Evolutionary conservation across 768 basidiomycete genomes (phyloP).

Genomic region (Tylopilus cervinicoccineus): DNA sequence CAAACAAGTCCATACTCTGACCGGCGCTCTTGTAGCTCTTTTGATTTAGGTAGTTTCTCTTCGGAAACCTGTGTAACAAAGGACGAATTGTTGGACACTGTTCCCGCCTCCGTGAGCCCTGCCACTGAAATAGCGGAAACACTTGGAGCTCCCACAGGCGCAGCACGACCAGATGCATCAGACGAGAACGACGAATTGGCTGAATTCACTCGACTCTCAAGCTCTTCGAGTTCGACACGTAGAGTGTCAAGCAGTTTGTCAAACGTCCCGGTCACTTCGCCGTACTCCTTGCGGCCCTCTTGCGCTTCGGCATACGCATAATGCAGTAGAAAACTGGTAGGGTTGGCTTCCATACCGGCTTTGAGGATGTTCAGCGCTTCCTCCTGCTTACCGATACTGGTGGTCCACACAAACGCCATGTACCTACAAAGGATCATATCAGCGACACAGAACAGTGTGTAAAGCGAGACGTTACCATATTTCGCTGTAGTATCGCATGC

Average conservation of each 20-base stretch:
- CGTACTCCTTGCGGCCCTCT: constrained; percentile 58
- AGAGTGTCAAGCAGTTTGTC: constrained; percentile 69
- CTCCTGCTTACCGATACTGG: constrained; percentile 68
- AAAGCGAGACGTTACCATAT: constrained; percentile 61
- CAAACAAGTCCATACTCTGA: constrained; percentile 75
- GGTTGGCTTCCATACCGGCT: constrained; percentile 85
- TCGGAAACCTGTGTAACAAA: constrained; percentile 50
- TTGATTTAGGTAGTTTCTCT: constrained; percentile 47
- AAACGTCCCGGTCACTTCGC: constrained; percentile 69
- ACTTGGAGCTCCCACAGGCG: constrained; percentile 22
- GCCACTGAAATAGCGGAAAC: constrained; percentile 2
- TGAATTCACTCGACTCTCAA: constrained; percentile 45
- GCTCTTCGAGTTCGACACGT: constrained; percentile 55
- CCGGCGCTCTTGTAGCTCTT: constrained; percentile 51
- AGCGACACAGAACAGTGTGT: constrained; percentile 4
- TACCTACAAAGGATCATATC: constrained; percentile 52
- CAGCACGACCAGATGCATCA: constrained; percentile 29
- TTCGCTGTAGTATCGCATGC: constrained; percentile 93
- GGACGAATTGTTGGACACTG: constrained; percentile 40
- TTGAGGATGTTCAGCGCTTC: constrained; percentile 80
- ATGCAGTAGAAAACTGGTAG: constrained; percentile 83
- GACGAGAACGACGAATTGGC: constrained; percentile 37
- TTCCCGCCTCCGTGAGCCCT: constrained; percentile 29
- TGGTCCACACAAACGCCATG: constrained; percentile 86
- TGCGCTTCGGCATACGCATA: constrained; percentile 81